These are phyloP conservation scores for Fusarium clavum DNA, from an alignment of 2,329 filamentous ascomycete species.

Conservation along the genomic window DNA sequence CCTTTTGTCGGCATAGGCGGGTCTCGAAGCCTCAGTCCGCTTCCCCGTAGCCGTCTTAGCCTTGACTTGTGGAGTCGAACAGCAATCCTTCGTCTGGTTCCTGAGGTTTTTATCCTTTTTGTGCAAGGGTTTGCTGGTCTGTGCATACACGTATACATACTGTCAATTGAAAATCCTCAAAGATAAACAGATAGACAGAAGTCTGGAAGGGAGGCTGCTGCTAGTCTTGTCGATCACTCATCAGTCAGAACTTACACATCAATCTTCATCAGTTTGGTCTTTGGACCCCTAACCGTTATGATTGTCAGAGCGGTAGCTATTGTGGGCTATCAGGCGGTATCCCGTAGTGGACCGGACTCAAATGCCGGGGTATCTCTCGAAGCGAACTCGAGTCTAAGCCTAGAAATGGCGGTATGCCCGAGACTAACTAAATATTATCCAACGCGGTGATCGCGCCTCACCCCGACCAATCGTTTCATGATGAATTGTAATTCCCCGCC, in stretches of 20 bases:
- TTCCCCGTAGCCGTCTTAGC: not conserved
- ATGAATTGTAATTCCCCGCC: constrained; percentile 32
- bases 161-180: not conserved
- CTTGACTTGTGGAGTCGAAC: not conserved
- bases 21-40: not conserved
- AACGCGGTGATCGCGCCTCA: constrained; percentile 15
- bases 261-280: not conserved
- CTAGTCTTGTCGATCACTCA: not conserved
- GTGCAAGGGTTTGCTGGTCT: not conserved
- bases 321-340: not conserved
- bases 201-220: not conserved
- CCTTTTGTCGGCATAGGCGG: not conserved
- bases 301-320: not conserved
- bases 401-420: constrained; percentile 29
- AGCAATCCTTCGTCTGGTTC: not conserved
- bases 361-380: not conserved
- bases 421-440: constrained; percentile 21
- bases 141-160: not conserved
- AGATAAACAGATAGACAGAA: not conserved
- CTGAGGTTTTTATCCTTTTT: not conserved
- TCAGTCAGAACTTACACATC: not conserved
- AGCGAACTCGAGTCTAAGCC: not conserved
- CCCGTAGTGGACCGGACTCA: not conserved
- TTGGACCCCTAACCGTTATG: not conserved
- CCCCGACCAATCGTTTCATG: constrained; percentile 15